phyloP scores from a whole-genome alignment of 768 basidiomycete species.

The Russula vinacea region DNA sequence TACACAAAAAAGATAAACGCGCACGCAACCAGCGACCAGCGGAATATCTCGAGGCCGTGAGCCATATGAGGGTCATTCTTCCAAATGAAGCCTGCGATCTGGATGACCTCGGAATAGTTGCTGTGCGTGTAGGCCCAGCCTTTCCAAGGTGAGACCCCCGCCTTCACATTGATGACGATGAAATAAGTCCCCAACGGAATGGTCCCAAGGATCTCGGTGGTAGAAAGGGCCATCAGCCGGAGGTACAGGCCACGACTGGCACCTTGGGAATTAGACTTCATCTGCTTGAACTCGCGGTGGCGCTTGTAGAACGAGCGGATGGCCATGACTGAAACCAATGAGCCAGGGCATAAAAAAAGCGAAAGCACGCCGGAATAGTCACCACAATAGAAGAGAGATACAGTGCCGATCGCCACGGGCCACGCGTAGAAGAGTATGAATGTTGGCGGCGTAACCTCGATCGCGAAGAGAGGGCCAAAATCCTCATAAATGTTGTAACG shows the following conservation, averaged over 20 bases:
- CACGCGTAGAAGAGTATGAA: slow-evolving; percentile 36
- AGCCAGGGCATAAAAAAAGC: background rate
- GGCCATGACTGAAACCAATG: slow-evolving; percentile 30
- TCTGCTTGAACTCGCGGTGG: slow-evolving; percentile 29
- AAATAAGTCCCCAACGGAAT: background rate
- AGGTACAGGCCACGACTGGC: slow-evolving; percentile 36
- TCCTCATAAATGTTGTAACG: slow-evolving; percentile 35
- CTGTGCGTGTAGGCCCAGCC: slow-evolving; percentile 53
- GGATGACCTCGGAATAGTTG: slow-evolving; percentile 42
- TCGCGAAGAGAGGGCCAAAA: slow-evolving; percentile 43
- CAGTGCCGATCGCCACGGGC: slow-evolving; percentile 30
- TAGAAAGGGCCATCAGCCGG: background rate
- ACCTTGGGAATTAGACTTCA: slow-evolving; percentile 25
- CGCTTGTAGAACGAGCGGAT: slow-evolving; percentile 33
- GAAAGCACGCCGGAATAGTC: slow-evolving; percentile 15
- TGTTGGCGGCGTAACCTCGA: slow-evolving; percentile 36
- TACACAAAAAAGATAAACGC: background rate
- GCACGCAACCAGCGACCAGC: background rate
- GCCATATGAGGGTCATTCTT: slow-evolving; percentile 15
- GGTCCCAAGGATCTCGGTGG: background rate
- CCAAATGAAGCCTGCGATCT: slow-evolving; percentile 43
- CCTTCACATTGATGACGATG: background rate
- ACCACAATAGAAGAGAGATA: slow-evolving; percentile 42
- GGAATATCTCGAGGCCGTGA: background rate
- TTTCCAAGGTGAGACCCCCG: slow-evolving; percentile 33